Conservation (phyloP, 163 green algal genomes). For the Chlorella variabilis region DNA sequence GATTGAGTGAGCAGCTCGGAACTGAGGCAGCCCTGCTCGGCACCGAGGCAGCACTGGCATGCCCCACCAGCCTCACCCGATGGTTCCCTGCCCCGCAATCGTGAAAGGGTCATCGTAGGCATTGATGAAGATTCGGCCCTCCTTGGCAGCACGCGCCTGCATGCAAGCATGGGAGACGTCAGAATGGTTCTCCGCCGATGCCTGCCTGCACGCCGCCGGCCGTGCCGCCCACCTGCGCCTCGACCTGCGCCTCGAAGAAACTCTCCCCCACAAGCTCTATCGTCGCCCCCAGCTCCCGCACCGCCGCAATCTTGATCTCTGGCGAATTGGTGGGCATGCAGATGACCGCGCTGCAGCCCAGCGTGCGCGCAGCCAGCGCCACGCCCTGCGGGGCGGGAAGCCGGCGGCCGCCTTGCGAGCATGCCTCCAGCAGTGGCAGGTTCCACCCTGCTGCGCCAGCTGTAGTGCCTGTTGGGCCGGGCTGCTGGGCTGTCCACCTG, state of each 20-base stretch:
- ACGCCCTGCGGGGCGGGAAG: conserved; percentile 70
- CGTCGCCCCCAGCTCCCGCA: conserved; percentile 83
- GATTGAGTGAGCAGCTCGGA: too few species aligned
- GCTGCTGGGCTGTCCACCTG: neutral
- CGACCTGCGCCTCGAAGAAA: conserved; percentile 85
- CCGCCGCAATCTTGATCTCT: conserved; percentile 87
- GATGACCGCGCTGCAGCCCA: conserved; percentile 87
- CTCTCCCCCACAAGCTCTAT: conserved; percentile 93
- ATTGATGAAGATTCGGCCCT: conserved; percentile 83
- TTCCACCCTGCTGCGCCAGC: too few species aligned
- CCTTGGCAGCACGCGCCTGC: conserved; percentile 52
- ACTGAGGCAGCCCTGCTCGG: too few species aligned
- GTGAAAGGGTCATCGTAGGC: conserved; percentile 96
- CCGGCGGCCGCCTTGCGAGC: too few species aligned
- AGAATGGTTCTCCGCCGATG: too few species aligned
- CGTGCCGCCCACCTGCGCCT: conserved; percentile 48
- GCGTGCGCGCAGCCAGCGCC: conserved; percentile 74
- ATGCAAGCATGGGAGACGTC: conserved; percentile 45
- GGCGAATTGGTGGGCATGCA: conserved; percentile 95
- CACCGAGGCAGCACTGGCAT: too few species aligned
- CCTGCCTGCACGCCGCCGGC: too few species aligned
- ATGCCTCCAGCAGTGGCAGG: too few species aligned
- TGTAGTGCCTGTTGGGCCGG: too few species aligned
- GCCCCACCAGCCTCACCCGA: conserved; percentile 55
- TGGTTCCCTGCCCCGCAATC: conserved; percentile 96